Evolutionary conservation across 257 asterid species (phyloP), one percentile per base, ranked within the genome.

Genomic region (Leptodermis oblonga): DNA sequence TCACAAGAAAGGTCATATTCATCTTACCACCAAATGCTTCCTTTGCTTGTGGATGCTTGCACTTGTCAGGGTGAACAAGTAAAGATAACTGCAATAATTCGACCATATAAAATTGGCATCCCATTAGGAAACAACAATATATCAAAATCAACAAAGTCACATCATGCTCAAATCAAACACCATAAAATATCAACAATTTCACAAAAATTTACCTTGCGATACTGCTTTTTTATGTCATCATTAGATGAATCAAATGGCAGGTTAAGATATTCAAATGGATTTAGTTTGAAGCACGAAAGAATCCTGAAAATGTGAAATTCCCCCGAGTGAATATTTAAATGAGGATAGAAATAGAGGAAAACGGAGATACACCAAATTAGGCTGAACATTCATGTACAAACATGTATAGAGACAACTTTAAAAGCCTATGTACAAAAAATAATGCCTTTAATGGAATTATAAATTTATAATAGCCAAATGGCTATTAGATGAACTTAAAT

Each of bases 61-160:
- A 94, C 76, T 94, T 94, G 81, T 94, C 99, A 63, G 99, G 99
- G 82, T 94, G 99, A 82, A 94, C 99, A 76, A 94, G 90, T 82
- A 94, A 85, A 61, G 99, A 94, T 71, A 94, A 61, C 99, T 94
- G 85, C 69, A 78, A 70, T 43, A 54, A 49, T 22, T 53, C 78
- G 53, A 49, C 65, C 64, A 53, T 69, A 73, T 80, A 36, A 78
- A 68, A 59, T 36, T 51, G 36, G 69, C 67, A 60, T 62, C 45
- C 49, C 65, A 65, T n/a, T 68, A 53, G 42, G 23, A 3, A 53
- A 53, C 62, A 53, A 65, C 12, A 49, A 33, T 25, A 28, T 25
- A 23, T 25, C 65, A 28, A 60, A 18, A 67, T 60, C 67, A 48
- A 67, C 41, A 52, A 34, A 17, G 1, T 23, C 7, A 5, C 26